phyloP scores from a whole-genome alignment of 768 basidiomycete genomes.

The Pleurotus pulmonarius region DNA sequence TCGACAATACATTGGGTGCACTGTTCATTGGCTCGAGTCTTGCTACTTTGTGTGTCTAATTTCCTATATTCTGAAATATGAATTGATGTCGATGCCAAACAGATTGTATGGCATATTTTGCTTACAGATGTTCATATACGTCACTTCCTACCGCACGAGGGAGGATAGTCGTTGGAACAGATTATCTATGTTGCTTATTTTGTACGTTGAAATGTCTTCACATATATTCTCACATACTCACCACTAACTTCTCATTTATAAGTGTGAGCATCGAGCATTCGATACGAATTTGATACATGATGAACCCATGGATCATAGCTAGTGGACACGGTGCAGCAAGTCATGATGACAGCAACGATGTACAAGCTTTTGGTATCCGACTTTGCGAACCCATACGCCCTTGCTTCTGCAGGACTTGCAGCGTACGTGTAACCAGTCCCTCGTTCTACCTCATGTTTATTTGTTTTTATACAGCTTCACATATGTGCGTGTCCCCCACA shows the following conservation, averaged over 20 bases:
- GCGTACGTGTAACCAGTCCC: not conserved
- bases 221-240: not conserved
- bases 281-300: not conserved
- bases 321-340: not conserved
- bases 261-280: not conserved
- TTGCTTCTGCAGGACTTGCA: not conserved
- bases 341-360: not conserved
- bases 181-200: not conserved
- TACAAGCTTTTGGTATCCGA: not conserved
- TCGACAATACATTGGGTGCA: constrained; percentile 8
- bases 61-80: not conserved
- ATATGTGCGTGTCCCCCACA: not conserved
- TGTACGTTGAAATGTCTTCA: not conserved
- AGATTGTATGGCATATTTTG: constrained; percentile 6
- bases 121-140: constrained; percentile 8
- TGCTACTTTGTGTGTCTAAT: not conserved
- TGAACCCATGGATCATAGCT: not conserved
- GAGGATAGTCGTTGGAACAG: not conserved
- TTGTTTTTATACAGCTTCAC: not conserved
- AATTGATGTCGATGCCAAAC: not conserved
- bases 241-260: not conserved
- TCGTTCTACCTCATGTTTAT: not conserved
- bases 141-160: not conserved
- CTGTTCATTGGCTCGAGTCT: constrained; percentile 5
- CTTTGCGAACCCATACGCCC: not conserved